A percentile compares a stretch with the other conserved stretches of the same genome.
Conservation (phyloP, 2,329 filamentous ascomycete species). For the Magnaporthales sp. region DNA sequence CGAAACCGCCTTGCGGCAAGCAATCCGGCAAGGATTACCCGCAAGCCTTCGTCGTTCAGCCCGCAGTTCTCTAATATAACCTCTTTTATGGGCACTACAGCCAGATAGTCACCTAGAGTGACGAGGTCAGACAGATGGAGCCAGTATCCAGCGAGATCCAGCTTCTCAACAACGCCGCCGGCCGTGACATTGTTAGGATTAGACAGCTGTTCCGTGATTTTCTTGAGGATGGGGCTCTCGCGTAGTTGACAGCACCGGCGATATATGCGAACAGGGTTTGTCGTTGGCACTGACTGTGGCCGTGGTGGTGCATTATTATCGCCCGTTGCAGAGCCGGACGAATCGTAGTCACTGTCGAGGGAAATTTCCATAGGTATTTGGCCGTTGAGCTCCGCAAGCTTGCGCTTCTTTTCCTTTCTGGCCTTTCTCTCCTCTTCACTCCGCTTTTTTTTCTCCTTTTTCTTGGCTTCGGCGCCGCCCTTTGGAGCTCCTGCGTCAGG, state of each 20-base stretch:
- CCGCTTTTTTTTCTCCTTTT: slow-evolving; percentile 93
- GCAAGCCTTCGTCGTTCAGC: slow-evolving; percentile 75
- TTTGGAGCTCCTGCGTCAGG: slow-evolving; percentile 10
- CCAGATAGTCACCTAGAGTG: slow-evolving; percentile 87
- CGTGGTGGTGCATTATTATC: slow-evolving; percentile 25
- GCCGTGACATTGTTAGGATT: slow-evolving; percentile 57
- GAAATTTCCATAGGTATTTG: slow-evolving; percentile 76
- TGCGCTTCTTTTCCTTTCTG: slow-evolving; percentile 79
- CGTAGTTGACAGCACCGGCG: slow-evolving; percentile 87
- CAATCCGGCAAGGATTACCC: slow-evolving; percentile 79
- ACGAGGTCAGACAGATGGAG: slow-evolving; percentile 76
- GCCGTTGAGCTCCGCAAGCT: slow-evolving; percentile 80
- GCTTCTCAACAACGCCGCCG: slow-evolving; percentile 67
- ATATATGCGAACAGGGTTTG: slow-evolving; percentile 87
- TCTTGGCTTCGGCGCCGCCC: slow-evolving; percentile 42
- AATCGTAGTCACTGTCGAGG: slow-evolving; percentile 50
- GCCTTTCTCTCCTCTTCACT: slow-evolving; percentile 90
- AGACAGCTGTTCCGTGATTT: slow-evolving; percentile 80
- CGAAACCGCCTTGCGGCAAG: slow-evolving; percentile 67
- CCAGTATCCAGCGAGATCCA: slow-evolving; percentile 79
- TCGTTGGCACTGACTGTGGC: slow-evolving; percentile 66
- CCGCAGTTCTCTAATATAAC: slow-evolving; percentile 81
- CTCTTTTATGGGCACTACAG: slow-evolving; percentile 84
- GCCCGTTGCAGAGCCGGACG: slow-evolving; percentile 28
- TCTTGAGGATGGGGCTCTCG: slow-evolving; percentile 86